Base-by-base conservation (phyloP, 352 stramenopile genomes). In the Peronosclerospora sorghi region DNA sequence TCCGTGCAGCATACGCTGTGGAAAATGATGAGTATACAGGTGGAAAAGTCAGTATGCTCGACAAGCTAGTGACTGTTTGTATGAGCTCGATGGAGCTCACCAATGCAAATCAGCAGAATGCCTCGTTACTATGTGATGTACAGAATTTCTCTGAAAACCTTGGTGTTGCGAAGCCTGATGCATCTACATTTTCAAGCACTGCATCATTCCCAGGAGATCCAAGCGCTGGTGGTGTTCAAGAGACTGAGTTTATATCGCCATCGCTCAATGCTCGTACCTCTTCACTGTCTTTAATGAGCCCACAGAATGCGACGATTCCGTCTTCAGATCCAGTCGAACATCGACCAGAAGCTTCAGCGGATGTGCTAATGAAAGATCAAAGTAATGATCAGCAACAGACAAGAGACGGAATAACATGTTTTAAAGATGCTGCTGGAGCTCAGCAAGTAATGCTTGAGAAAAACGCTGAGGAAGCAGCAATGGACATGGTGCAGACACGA, bases 1-100 rank as follows among this genome's bases (percentile, higher is more conserved):
- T 61, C n/a, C 35, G 26, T 46, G 32, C 40, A 44, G 46, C 43
- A 6, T 32, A 56, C 17, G 40, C 46, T 40, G 15, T 51, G 8
- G 35, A 19, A 23, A 32, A 43, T 19, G 41, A 36, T 18, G n/a
- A 17, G 7, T 9, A 1, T 24, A 24, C 13, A 29, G 27, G 19
- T n/a, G 44, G 8, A 7, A 54, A 53, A 17, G 45, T 3, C 9
- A 52, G 38, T n/a, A 56, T 61, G 45, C 39, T 67, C 2, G 32
- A 60, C 34, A 41, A 57, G 7, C 42, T 67, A 17, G 36, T 44
- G n/a, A 44, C 3, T 3, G 18, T 67, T 32, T 52, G 29, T 26
- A 51, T 45, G 23, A 45, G 42, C 8, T 39, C 51, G 8, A 51
- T 27, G 8, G 41, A 50, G 17, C 52, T 46, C 4, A 54, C 29